Evolutionary conservation across 257 asterid species (phyloP), one percentile per base, ranked within the genome.

Genomic region (Solanum sejunctum): DNA sequence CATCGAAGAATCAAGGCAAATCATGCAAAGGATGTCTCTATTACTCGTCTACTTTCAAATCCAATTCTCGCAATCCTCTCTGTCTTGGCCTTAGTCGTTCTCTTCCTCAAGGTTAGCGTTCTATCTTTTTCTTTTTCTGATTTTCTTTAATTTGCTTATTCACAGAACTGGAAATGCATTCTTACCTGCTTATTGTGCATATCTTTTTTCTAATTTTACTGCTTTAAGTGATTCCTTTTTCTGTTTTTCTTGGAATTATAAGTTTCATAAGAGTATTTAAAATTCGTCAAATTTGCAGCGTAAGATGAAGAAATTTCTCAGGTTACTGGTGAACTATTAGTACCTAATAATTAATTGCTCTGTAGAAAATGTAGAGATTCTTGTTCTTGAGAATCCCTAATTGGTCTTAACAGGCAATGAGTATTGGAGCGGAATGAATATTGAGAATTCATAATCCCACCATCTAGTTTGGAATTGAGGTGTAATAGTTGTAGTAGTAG

Each of bases 31-130:
- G 99, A 3, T 91, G 94, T 86, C 86, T 94, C 1, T 96, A 93
- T 84, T 96, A 93, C 84, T 93, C 99, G 10, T 92, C 98, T 1
- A 87, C 85, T 71, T 81, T 91, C 89, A 91, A 91, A 88, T 85
- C 97, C 89, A 87, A 88, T 86, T 91, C 96, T 51, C 89, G 93
- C 78, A 91, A 92, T 26, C 98, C 99, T 87, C 90, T 92, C 26
- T 96, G 99, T 87, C 91, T 96, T 32, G 99, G 99, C 47, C 83
- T 96, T 83, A 84, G 95, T 85, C 93, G 95, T 81, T 91, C 99
- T 57, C 92, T 94, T 84, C 94, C 98, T 63, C 86, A 83, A 45
- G 98, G 98, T 94, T 75, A 41, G n/a, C 41, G 2, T 45, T 45
- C 80, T 73, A 75, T 7, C 81, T 26, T 16, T 47, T 45, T 21